Conservation (phyloP, 2,329 filamentous ascomycete species). For the Pseudocercospora crystallina region DNA sequence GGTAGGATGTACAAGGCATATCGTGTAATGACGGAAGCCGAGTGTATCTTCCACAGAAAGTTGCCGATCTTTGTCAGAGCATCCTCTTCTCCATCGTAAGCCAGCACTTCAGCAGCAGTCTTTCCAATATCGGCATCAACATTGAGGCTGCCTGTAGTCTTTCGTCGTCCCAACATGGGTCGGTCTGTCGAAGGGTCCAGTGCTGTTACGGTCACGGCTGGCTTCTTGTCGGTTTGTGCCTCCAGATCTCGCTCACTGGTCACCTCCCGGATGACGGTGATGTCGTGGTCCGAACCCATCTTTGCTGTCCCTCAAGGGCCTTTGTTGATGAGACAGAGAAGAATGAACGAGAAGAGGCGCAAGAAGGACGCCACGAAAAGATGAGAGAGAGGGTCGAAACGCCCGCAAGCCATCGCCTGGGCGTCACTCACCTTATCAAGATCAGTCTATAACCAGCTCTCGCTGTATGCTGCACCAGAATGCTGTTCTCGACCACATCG, state of each 20-base stretch:
- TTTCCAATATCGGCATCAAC: neutral
- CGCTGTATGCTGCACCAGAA: neutral
- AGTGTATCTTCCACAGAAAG: conserved; percentile 63
- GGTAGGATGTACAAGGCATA: conserved; percentile 69
- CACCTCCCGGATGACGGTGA: conserved; percentile 1
- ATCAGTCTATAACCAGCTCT: neutral
- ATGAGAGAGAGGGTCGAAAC: neutral
- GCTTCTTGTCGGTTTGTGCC: conserved; percentile 10
- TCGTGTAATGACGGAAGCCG: conserved; percentile 62
- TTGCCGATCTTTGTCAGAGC: conserved; percentile 64
- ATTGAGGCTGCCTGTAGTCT: conserved; percentile 8
- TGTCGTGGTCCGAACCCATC: conserved; percentile 3
- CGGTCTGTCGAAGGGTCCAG: conserved; percentile 4
- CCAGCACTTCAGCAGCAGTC: conserved; percentile 1
- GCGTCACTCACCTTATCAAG: conserved; percentile 4
- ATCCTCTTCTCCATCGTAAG: conserved; percentile 49
- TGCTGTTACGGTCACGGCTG: conserved; percentile 6
- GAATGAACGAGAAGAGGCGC: neutral
- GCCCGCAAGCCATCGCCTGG: conserved; percentile 5
- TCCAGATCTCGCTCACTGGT: conserved; percentile 3
- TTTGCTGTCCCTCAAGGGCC: neutral
- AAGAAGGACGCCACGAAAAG: neutral
- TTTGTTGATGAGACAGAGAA: neutral
- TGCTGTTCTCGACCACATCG: conserved; percentile 5
- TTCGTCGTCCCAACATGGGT: conserved; percentile 13